Conservation (phyloP, 345 rosid genomes). For the Linum tenue region DNA sequence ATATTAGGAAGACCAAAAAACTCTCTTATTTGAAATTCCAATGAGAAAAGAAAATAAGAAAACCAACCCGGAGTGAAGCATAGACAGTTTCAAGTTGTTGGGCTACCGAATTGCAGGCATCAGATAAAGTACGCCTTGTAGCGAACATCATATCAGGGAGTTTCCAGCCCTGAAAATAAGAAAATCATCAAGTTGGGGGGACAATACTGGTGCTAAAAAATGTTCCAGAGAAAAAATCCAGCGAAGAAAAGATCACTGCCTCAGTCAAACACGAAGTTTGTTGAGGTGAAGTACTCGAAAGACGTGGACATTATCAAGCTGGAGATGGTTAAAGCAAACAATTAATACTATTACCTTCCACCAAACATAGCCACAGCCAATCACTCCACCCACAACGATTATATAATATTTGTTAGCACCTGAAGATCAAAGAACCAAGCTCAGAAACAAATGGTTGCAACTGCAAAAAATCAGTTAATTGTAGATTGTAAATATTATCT, state of each 20-base stretch:
- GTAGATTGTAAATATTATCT: not conserved
- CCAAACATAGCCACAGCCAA: conserved; percentile 71
- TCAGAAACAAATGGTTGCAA: not conserved
- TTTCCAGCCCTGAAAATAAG: conserved; percentile 65
- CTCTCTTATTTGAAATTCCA: not conserved
- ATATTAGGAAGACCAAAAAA: not conserved
- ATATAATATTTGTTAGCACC: conserved; percentile 46
- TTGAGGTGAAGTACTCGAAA: no score
- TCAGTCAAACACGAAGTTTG: no score
- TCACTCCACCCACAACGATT: conserved; percentile 38
- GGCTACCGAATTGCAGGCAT: conserved; percentile 66
- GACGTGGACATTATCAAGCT: not conserved
- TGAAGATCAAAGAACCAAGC: conserved; percentile 16
- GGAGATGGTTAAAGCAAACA: not conserved
- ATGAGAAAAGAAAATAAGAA: not conserved
- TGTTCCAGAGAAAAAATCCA: no score
- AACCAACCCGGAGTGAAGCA: conserved; percentile 55
- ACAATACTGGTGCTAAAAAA: conserved; percentile 5
- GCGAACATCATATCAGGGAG: conserved; percentile 96
- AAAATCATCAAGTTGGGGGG: conserved; percentile 2
- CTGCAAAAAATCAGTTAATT: not conserved
- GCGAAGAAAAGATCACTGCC: no score
- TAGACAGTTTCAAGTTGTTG: conserved; percentile 69
- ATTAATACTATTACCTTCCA: conserved; percentile 53
- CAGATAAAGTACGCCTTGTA: conserved; percentile 75